Base-by-base conservation (phyloP, 2,329 filamentous ascomycete species). In the Clarireedia sp. region DNA sequence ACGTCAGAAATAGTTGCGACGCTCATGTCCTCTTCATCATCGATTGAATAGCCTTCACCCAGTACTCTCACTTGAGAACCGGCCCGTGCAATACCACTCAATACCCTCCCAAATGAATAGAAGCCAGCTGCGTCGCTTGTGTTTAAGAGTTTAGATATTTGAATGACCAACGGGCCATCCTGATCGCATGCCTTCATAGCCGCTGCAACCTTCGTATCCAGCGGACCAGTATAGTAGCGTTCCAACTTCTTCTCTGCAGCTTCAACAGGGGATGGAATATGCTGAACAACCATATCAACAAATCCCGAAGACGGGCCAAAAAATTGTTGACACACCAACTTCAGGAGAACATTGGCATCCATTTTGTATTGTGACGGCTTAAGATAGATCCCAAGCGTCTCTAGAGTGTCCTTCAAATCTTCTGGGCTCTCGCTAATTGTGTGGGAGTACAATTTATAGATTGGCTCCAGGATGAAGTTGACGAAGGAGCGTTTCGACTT, bases 1-100 rank as follows among this genome's bases (percentile, higher is more conserved):
- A 94, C 91, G 61, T 90, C 85, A 2, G 83, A 81, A 58, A 99
- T 87, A 0, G 86, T 92, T 26, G 90, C 90, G 66, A 84, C 78
- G 0, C 86, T 88, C 90, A 97, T 97, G 67, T 99, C 94, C 76
- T 99, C 94, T 68, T 97, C 91, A 62, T 99, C 94, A 63, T 99
- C 94, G 14, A 96, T 81, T 4, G 91, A 96, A 72, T 97, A 99
- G 5, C 89, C 89, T 69, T 99, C 94, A 48, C 94, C 94, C 1
- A 99, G 82, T 12, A 99, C 91, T 41, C 94, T 85, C 16, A 99
- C 90, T 63, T 89, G 83, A 66, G 87, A 80, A 17, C 89, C 88
- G 19, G 90, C 87, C 33, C 83, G 84, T 23, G 88, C 94, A 29
- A 89, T 94, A 55, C 94, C 94, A 66, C 92, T 96, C 78, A 97